Conservation (phyloP, 495 filamentous ascomycete genomes). For the Aspergillus saccharolyticus region DNA sequence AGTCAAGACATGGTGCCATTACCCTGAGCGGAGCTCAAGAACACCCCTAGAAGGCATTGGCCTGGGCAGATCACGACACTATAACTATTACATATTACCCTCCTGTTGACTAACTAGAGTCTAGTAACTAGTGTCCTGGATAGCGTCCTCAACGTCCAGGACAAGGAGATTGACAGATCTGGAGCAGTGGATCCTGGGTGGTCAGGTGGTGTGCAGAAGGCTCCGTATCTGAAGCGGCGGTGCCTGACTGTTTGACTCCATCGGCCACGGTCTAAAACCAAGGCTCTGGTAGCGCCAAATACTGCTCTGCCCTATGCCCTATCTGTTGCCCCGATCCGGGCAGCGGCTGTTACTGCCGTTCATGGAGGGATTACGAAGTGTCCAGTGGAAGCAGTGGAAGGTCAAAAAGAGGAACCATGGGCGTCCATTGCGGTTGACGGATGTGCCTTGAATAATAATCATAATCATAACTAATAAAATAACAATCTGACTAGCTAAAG, state of each 20-base stretch:
- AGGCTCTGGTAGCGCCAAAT: constrained; percentile 6
- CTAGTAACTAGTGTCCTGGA: constrained; percentile 1
- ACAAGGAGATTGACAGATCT: background rate
- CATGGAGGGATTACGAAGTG: background rate
- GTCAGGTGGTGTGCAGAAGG: background rate
- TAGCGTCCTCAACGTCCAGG: background rate
- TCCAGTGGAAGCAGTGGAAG: too few species aligned
- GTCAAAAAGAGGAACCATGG: too few species aligned
- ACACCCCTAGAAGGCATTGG: background rate
- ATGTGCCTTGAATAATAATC: too few species aligned
- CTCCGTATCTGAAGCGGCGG: constrained; percentile 9
- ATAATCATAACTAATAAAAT: too few species aligned
- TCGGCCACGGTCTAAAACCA: constrained; percentile 21
- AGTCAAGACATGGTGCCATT: background rate
- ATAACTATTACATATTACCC: background rate
- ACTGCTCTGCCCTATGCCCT: constrained; percentile 25
- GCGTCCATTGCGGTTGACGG: too few species aligned
- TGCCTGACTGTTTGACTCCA: constrained; percentile 18
- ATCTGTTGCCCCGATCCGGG: background rate
- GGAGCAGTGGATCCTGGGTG: constrained; percentile 11
- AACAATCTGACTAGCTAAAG: too few species aligned
- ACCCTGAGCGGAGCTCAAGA: background rate
- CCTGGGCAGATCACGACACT: background rate
- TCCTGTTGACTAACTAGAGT: background rate
- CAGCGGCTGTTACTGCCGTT: background rate